Percentiles rank a stretch among this genome's conserved stretches.
Conservation (phyloP, 257 asterid species). For the Leonotis leonurus region DNA sequence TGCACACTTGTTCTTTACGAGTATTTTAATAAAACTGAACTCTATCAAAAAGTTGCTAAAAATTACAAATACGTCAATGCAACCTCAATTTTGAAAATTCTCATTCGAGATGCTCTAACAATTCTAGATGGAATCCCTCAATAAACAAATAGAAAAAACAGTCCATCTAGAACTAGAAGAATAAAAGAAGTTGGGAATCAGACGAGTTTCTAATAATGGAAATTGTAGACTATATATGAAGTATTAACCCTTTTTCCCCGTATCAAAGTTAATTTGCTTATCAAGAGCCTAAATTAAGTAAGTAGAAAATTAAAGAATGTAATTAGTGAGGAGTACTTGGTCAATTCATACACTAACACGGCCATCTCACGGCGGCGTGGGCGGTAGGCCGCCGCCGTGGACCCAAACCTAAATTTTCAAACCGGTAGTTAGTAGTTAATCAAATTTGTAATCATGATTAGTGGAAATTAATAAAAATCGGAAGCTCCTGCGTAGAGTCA, state of each 20-base stretch:
- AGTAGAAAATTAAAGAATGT: background rate
- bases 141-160: background rate
- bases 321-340: background rate
- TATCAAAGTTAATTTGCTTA: background rate
- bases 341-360: background rate
- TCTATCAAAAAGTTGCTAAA: too few relatives aligned
- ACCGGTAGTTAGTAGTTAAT: background rate
- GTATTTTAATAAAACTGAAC: too few relatives aligned
- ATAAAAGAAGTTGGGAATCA: too few relatives aligned
- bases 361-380: conserved; percentile 5
- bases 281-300: background rate
- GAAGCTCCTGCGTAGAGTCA: background rate
- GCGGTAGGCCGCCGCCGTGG: conserved; percentile 6
- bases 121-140: background rate
- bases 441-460: conserved; percentile 12
- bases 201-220: background rate
- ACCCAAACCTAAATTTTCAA: background rate
- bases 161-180: too few relatives aligned
- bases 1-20: too few relatives aligned
- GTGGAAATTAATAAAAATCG: background rate
- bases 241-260: background rate
- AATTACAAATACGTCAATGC: too few relatives aligned
- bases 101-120: too few relatives aligned
- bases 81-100: too few relatives aligned
- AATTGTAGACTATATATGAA: background rate